A percentile compares a stretch with the other conserved stretches of the same genome.
Evolutionary conservation across 768 basidiomycete species (phyloP).

Genomic region (Tylopilus rubrobrunneus): DNA sequence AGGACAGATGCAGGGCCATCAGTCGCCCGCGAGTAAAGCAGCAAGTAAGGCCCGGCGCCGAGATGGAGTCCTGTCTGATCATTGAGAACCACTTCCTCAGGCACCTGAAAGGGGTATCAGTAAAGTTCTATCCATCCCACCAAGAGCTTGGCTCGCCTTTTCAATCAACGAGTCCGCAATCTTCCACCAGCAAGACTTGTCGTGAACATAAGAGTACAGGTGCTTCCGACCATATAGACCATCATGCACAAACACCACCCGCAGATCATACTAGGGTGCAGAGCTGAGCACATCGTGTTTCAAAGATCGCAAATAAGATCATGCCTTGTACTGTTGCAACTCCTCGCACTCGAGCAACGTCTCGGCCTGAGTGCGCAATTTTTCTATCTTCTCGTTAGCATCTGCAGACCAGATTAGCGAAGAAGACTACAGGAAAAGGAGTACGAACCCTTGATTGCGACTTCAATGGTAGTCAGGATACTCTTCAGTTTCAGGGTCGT

Average conservation of each 20-base stretch:
- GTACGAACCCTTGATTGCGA: constrained; percentile 48
- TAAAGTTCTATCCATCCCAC: neutral
- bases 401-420: constrained; percentile 32
- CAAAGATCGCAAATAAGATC: constrained; percentile 15
- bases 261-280: constrained; percentile 69
- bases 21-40: constrained; percentile 55
- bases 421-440: neutral
- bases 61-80: constrained; percentile 72
- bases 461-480: constrained; percentile 49
- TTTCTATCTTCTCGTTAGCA: constrained; percentile 46
- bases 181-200: constrained; percentile 74
- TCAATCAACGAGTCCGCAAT: constrained; percentile 66
- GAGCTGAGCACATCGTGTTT: neutral
- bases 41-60: constrained; percentile 71
- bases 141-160: constrained; percentile 39
- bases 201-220: constrained; percentile 71
- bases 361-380: constrained; percentile 42
- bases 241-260: constrained; percentile 73
- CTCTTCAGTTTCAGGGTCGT: constrained; percentile 51
- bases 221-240: constrained; percentile 76
- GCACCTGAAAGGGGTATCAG: constrained; percentile 43
- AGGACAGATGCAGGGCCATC: constrained; percentile 10
- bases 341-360: constrained; percentile 60
- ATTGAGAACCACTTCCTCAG: constrained; percentile 64
- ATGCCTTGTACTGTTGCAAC: constrained; percentile 55